Evolutionary conservation across 2,329 filamentous ascomycete genomes (phyloP).

Genomic region (Pyrenophora graminea): DNA sequence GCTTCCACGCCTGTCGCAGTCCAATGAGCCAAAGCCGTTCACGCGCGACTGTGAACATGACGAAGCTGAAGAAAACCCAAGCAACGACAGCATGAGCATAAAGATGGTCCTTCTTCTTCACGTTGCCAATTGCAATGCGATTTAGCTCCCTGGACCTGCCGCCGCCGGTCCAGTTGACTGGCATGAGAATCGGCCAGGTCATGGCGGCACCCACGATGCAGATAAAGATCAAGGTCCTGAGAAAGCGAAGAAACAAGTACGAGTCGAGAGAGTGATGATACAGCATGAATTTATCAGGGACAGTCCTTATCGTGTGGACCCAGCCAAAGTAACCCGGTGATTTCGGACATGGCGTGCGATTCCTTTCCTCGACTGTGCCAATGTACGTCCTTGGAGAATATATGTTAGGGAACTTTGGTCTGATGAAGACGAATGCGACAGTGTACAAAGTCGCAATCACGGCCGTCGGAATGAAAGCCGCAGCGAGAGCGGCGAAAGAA

Average conservation of each 20-base stretch:
- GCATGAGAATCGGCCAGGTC: constrained; percentile 87
- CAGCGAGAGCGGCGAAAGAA: constrained; percentile 39
- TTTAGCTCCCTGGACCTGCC: constrained; percentile 69
- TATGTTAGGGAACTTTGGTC: constrained; percentile 50
- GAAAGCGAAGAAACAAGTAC: constrained; percentile 86
- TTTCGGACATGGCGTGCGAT: constrained; percentile 47
- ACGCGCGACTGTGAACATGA: constrained; percentile 84
- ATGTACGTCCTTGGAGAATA: constrained; percentile 53
- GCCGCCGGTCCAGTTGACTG: constrained; percentile 83
- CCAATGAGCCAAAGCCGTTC: constrained; percentile 93
- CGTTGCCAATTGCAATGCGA: constrained; percentile 77
- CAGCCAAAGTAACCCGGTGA: constrained; percentile 43
- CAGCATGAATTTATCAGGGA: constrained; percentile 76
- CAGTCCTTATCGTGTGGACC: constrained; percentile 55
- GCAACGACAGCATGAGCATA: constrained; percentile 82
- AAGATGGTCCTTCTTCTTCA: constrained; percentile 64
- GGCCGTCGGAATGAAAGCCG: constrained; percentile 43
- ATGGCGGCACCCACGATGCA: constrained; percentile 82
- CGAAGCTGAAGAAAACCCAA: constrained; percentile 83
- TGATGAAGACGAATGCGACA: constrained; percentile 47
- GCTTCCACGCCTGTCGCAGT: constrained; percentile 86
- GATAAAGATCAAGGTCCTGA: constrained; percentile 77
- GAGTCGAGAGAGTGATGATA: constrained; percentile 92
- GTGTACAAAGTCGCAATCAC: constrained; percentile 38
- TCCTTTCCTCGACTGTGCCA: constrained; percentile 48